These are phyloP conservation scores for Elongisporangium undulatum DNA, from an alignment of 352 stramenopile species.

Conservation along the genomic window DNA sequence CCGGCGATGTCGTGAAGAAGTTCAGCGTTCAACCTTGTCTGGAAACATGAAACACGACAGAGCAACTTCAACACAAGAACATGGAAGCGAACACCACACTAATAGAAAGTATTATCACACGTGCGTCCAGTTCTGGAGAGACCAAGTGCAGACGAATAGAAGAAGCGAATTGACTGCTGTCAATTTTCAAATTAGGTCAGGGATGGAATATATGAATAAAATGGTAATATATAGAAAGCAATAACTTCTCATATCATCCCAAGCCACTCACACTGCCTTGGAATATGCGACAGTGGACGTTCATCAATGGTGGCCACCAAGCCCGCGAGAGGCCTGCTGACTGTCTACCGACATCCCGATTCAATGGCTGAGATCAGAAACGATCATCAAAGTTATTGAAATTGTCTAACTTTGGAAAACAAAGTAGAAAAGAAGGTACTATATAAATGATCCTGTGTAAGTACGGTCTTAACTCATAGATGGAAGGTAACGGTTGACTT, in stretches of 20 bases:
- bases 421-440: background rate
- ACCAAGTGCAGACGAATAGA: background rate
- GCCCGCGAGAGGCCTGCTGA: background rate
- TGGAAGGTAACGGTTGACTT: background rate
- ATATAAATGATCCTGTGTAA: background rate
- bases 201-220: background rate
- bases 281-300: background rate
- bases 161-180: background rate
- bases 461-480: background rate
- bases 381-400: background rate
- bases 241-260: background rate
- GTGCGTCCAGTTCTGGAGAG: background rate
- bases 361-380: background rate
- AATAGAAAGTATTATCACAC: too few relatives aligned
- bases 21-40: background rate
- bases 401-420: background rate
- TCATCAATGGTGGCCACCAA: background rate
- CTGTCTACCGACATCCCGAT: background rate
- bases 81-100: background rate
- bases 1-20: background rate
- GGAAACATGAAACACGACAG: background rate
- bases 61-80: background rate
- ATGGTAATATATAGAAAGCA: background rate
- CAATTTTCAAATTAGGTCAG: background rate
- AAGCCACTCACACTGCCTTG: background rate